phyloP scores from a whole-genome alignment of 257 asterid genomes.

The Plantago ovata region DNA sequence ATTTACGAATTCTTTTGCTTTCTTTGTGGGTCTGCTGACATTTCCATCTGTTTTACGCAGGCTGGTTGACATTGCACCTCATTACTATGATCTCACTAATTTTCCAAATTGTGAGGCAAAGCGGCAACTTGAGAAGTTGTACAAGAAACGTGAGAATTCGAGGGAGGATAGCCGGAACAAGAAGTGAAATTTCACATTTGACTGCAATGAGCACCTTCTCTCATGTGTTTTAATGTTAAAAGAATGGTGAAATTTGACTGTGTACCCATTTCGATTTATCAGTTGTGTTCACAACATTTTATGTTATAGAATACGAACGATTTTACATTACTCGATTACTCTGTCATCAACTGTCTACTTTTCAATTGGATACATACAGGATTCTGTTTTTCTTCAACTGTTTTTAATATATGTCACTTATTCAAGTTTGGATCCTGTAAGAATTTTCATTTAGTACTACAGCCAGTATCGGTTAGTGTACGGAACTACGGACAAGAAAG shows the following conservation, averaged over 20 bases:
- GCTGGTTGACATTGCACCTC: conserved; percentile 92
- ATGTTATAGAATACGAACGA: too few relatives aligned
- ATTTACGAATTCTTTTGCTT: too few relatives aligned
- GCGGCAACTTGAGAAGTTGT: conserved; percentile 68
- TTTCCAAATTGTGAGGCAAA: conserved; percentile 95
- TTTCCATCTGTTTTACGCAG: conserved; percentile 30
- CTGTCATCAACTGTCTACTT: too few relatives aligned
- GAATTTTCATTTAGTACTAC: too few relatives aligned
- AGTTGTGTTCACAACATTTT: conserved; percentile 19
- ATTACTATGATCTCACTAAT: conserved; percentile 73
- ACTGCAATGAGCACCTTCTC: not conserved
- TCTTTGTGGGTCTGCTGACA: not conserved
- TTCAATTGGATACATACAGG: too few relatives aligned
- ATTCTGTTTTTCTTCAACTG: too few relatives aligned
- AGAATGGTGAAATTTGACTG: conserved; percentile 11
- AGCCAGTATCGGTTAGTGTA: too few relatives aligned
- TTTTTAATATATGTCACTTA: too few relatives aligned
- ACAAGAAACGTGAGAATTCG: conserved; percentile 66
- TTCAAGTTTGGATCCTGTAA: too few relatives aligned
- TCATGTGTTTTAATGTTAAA: not conserved
- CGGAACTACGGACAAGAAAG: too few relatives aligned
- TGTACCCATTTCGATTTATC: conserved; percentile 9
- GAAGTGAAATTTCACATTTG: conserved; percentile 36
- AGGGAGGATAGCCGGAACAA: conserved; percentile 54
- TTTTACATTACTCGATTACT: too few relatives aligned